Evolutionary conservation across 2,329 filamentous ascomycete species (phyloP), one percentile per base, ranked within the genome.

Genomic region (Ramularia collo-cygni): DNA sequence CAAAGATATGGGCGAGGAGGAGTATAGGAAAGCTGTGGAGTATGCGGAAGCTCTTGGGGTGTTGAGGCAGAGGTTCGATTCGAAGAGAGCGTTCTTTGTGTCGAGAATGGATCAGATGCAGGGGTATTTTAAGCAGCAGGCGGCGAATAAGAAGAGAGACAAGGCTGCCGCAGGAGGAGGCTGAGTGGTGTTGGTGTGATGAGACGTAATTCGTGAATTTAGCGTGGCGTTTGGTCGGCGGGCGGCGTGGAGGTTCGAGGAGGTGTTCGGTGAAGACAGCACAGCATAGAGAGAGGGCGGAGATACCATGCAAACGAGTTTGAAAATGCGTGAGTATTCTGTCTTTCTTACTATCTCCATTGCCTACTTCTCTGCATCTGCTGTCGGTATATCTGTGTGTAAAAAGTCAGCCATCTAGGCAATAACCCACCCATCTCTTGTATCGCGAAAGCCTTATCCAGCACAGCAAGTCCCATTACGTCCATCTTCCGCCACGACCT

Each of bases 11-110:
- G 59, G 53, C 10, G 67, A 72, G 37, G 74, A 74, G 40, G 84
- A 89, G 59, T 92, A 86, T 58, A 70, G 76, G 35, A 79, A 76
- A 31, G 76, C 86, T 8, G 74, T 78, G 4, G 76, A 77, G 28
- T 81, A 95, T 64, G 90, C 92, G 0, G 83, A 90, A 52, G 87
- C 93, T 59, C 80, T 95, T 46, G 92, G 92, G 12, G 89, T 98
- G 19, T 62, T 95, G 57, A 76, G 85, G 3, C 96, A 90, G 87
- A 82, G 81, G 58, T 92, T 81, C 52, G 84, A 94, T 57, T 69
- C 71, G 38, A 82, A 80, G 60, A 76, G 81, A 47, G 82, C 85
- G 71, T 95, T 98, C 65, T 98, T 98, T 61, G 88, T 93, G 5
- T 93, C 79, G 43, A 83, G 88, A 58, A 78, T 92, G 56, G 89